Percentiles rank a stretch among this genome's conserved stretches.
Conservation (phyloP, 306 rosid species). For the Vicia villosa region DNA sequence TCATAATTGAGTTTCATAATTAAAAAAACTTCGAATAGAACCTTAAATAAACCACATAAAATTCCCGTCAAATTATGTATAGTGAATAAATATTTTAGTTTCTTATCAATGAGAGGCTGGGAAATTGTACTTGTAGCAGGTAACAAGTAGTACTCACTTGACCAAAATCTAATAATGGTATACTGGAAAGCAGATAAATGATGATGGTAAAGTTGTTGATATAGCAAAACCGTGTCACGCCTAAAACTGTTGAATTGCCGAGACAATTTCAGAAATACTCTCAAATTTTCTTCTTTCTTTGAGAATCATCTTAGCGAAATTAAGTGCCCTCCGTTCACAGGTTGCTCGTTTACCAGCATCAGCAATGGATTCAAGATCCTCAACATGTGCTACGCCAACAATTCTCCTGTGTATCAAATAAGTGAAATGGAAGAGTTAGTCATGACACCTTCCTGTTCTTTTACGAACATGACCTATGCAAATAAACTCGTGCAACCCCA, state of each 20-base stretch:
- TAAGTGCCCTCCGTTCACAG: constrained; percentile 71
- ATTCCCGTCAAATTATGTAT: no score
- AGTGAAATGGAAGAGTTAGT: constrained; percentile 18
- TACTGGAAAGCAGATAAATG: constrained; percentile 12
- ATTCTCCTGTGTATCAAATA: constrained; percentile 68
- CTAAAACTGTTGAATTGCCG: constrained; percentile 56
- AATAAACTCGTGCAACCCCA: not conserved
- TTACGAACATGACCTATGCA: not conserved
- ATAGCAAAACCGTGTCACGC: constrained; percentile 19
- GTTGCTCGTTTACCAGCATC: constrained; percentile 69
- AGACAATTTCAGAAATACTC: constrained; percentile 56
- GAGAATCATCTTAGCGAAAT: constrained; percentile 68
- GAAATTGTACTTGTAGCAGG: no score
- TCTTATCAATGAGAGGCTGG: no score
- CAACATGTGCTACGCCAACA: constrained; percentile 90
- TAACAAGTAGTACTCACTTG: not conserved
- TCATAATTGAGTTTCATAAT: not conserved
- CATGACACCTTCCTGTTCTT: not conserved
- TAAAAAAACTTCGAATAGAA: not conserved
- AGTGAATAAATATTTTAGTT: no score
- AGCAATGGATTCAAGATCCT: constrained; percentile 76
- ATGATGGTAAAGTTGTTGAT: not conserved
- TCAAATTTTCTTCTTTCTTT: constrained; percentile 69
- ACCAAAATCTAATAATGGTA: not conserved
- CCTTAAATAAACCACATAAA: no score